These are phyloP conservation scores for Microsporum canis DNA, from an alignment of 2,329 filamentous ascomycete species.

Conservation along the genomic window DNA sequence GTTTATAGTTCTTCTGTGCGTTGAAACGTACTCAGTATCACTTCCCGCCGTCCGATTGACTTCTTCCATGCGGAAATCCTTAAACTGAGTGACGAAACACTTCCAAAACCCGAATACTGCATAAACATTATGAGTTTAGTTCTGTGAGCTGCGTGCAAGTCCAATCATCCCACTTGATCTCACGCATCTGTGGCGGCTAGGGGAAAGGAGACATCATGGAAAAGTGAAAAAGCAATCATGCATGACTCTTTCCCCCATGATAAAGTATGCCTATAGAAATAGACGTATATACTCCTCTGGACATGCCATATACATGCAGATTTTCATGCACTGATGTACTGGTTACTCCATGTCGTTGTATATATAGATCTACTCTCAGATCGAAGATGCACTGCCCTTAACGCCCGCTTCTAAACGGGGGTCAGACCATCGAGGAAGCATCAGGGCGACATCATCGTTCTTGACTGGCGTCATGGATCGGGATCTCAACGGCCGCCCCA, in stretches of 20 bases:
- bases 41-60: constrained; percentile 1
- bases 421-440: neutral
- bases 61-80: neutral
- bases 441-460: neutral
- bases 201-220: neutral
- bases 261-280: neutral
- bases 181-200: neutral
- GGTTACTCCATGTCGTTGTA: neutral
- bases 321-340: neutral
- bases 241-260: neutral
- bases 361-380: neutral
- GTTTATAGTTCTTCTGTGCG: neutral
- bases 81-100: neutral
- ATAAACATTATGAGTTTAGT: neutral
- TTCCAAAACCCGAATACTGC: constrained; percentile 2
- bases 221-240: neutral
- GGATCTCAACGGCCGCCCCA: neutral
- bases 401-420: neutral
- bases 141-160: neutral
- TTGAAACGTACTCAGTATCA: neutral
- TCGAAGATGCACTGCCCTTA: neutral
- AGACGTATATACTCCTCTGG: neutral
- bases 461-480: neutral
- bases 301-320: neutral
- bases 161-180: neutral